Base-by-base conservation (phyloP, 169 alveolate genomes). In the Plasmodium gallinaceum region DNA sequence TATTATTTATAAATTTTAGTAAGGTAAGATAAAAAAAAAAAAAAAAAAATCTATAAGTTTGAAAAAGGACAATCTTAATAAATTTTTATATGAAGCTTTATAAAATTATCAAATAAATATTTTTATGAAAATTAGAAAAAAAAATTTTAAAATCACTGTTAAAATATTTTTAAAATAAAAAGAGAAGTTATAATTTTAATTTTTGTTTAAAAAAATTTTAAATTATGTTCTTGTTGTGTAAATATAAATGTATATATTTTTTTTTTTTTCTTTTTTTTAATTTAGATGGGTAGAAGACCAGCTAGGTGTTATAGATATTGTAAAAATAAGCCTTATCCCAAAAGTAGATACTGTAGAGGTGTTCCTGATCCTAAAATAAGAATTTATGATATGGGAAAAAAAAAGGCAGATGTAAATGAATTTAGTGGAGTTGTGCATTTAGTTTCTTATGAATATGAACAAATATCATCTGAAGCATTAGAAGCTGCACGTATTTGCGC, bases 401-500 rank as follows among this genome's bases (percentile, higher is more conserved):
- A 98, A 98, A 98, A 96, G 90, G 99, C 99, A 22, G 98, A 96
- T 65, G 98, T 96, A 69, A 99, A 98, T 48, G 99, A 96, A 90
- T 98, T 98, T 97, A 99, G 99, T 65, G 96, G 96, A 87, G 99
- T 97, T 45, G 98, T 97, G 39, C 99, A 99, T 93, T 92, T 99
- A 91, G 99, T 98, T 70, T 99, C 99, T 42, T 99, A 98, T 74
- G 99, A 99, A 95, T 97, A 97, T 92, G 99, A 99, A 92, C 99
- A 99, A 95, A 94, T 97, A 57, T 96, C 99, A 20, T 96, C 99
- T n/a, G 99, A 99, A 93, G 99, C 99, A 5, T 95, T 99, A 43
- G 99, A 99, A 94, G 99, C 99, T 14, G 99, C 99, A 66, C 99
- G 99, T 93, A 97, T 99, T 66, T 98, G 99, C 80, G 99, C 99